phyloP scores from a whole-genome alignment of 495 filamentous ascomycete genomes.

The Trichoderma erinaceum region DNA sequence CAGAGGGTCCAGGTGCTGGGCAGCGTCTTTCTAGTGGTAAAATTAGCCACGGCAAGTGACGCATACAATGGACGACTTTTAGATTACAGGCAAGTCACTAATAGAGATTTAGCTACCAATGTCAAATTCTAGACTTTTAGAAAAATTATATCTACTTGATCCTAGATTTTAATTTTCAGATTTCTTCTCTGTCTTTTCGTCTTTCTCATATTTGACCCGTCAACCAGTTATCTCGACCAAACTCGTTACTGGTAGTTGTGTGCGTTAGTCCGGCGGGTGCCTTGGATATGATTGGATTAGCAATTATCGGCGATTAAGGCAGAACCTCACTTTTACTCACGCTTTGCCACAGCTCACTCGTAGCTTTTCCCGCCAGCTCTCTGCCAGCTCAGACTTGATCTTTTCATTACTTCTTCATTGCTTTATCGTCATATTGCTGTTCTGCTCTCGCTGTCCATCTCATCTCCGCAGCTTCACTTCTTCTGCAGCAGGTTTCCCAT shows the following conservation, averaged over 20 bases:
- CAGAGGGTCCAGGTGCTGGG: not conserved
- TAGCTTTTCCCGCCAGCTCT: not conserved
- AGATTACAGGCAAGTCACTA: not conserved
- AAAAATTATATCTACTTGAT: too few species aligned
- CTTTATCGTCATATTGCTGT: too few species aligned
- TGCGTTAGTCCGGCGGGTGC: not conserved
- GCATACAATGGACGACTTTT: not conserved
- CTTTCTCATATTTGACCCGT: too few species aligned
- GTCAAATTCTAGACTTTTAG: too few species aligned
- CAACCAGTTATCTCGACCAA: too few species aligned
- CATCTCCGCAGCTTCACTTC: not conserved
- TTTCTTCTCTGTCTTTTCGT: too few species aligned
- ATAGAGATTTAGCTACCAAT: too few species aligned
- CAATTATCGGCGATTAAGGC: not conserved
- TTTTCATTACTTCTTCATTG: not conserved
- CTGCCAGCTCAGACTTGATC: not conserved
- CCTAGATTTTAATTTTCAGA: too few species aligned
- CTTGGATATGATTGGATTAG: not conserved
- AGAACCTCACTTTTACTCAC: not conserved
- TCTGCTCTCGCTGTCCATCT: too few species aligned
- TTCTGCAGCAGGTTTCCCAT: not conserved
- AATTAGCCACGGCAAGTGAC: slow-evolving; percentile 8
- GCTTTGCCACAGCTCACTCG: not conserved
- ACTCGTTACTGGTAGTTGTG: not conserved
- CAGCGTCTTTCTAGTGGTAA: not conserved